A percentile compares a stretch with the other conserved stretches of the same genome.
phyloP scores from a whole-genome alignment of 1,139 yeast species.

The Sugiyamaella sp. region DNA sequence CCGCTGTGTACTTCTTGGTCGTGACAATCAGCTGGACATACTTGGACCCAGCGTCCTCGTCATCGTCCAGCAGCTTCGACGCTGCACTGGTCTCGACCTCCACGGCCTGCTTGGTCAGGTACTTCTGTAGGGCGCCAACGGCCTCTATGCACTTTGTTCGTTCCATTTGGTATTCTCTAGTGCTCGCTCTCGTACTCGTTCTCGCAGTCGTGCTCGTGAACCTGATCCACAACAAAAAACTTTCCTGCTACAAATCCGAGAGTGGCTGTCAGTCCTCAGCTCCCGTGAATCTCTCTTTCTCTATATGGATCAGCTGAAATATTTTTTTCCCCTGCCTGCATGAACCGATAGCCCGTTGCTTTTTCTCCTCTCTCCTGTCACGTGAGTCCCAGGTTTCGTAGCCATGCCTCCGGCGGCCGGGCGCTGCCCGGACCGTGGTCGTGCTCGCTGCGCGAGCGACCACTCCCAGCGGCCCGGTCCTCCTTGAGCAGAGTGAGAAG shows the following conservation, averaged over 20 bases:
- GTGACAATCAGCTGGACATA: conserved; percentile 57
- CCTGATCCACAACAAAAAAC: too few species aligned
- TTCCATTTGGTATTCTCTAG: conserved; percentile 19
- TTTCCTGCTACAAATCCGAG: not conserved
- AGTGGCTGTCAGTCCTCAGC: not conserved
- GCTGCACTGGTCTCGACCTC: conserved; percentile 14
- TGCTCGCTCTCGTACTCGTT: too few species aligned
- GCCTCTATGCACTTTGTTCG: conserved; percentile 39
- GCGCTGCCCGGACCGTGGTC: not conserved
- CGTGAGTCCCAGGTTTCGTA: too few species aligned
- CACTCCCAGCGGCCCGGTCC: not conserved
- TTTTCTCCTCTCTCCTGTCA: conserved; percentile 6
- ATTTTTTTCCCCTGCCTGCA: conserved; percentile 14
- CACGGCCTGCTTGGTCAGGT: conserved; percentile 31
- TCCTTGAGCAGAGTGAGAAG: not conserved
- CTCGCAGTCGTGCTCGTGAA: too few species aligned
- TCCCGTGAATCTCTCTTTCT: too few species aligned
- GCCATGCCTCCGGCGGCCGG: not conserved
- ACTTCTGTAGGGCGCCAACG: conserved; percentile 42
- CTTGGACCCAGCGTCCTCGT: conserved; percentile 44
- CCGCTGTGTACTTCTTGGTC: conserved; percentile 62
- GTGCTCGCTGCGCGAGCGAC: not conserved
- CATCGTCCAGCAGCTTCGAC: conserved; percentile 52
- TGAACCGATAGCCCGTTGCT: not conserved
- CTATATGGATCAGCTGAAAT: conserved; percentile 2